Evolutionary conservation across 352 stramenopile genomes (phyloP).

Genomic region (Phytophthora agathidicida): DNA sequence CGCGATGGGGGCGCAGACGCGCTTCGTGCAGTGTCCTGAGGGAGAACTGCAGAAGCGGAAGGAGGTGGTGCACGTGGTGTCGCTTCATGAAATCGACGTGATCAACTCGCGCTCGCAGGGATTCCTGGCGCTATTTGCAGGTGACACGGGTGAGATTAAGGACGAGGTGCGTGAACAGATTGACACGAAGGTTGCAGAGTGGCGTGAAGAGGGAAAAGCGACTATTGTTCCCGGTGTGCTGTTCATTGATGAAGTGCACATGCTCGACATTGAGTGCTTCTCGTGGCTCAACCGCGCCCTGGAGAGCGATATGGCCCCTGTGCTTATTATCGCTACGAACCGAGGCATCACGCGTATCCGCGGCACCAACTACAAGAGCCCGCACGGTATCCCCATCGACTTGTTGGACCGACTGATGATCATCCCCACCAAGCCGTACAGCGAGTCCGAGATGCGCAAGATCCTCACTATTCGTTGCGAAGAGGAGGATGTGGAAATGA

Average conservation of each 20-base stretch:
- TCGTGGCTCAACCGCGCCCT: conserved; percentile 99
- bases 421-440: conserved; percentile 97
- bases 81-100: conserved; percentile 99
- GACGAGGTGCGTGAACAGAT: conserved; percentile 99
- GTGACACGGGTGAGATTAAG: conserved; percentile 99
- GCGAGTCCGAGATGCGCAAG: conserved; percentile 94
- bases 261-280: conserved; percentile 99
- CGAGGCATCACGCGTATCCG: conserved; percentile 98
- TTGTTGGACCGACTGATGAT: conserved; percentile 99
- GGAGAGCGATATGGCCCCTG: conserved; percentile 97
- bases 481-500: conserved; percentile 99
- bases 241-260: conserved; percentile 99
- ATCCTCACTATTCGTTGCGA: conserved; percentile 98
- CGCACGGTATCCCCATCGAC: conserved; percentile 99
- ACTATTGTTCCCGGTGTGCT: conserved; percentile 98
- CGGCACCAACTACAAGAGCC: conserved; percentile 98
- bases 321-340: conserved; percentile 99
- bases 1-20: conserved; percentile 94
- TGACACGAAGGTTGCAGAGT: conserved; percentile 97
- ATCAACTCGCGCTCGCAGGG: conserved; percentile 99
- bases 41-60: conserved; percentile 99
- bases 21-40: conserved; percentile 91
- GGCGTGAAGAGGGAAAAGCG: conserved; percentile 96
- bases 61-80: conserved; percentile 97
- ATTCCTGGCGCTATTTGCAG: conserved; percentile 99